Conservation (phyloP, 306 rosid species). For the Canavalia ensiformis region DNA sequence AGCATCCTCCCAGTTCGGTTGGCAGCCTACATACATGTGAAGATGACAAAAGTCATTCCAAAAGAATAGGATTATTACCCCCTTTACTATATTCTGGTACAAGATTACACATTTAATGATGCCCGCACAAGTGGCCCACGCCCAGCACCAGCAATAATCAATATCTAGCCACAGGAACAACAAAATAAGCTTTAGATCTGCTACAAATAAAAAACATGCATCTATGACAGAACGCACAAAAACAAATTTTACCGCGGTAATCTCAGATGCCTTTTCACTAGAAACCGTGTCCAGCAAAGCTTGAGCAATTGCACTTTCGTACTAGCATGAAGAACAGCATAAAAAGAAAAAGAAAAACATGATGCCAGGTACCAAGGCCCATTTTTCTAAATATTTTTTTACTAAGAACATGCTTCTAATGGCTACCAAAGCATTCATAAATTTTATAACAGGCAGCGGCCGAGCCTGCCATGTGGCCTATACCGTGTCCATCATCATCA, state of each 20-base stretch:
- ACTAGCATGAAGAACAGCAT: slow-evolving; percentile 53
- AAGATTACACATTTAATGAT: slow-evolving; percentile 64
- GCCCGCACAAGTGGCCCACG: slow-evolving; percentile 84
- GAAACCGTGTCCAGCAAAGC: slow-evolving; percentile 79
- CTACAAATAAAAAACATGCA: too few species aligned
- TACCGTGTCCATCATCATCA: too few species aligned
- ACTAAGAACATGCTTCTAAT: too few species aligned
- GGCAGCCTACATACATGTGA: slow-evolving; percentile 64
- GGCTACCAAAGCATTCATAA: too few species aligned
- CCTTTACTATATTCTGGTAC: not conserved
- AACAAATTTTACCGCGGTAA: slow-evolving; percentile 58
- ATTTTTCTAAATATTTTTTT: too few species aligned
- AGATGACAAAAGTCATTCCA: slow-evolving; percentile 11
- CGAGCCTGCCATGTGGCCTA: too few species aligned
- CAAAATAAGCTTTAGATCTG: not conserved
- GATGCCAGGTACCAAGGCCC: too few species aligned
- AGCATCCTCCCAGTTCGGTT: slow-evolving; percentile 74
- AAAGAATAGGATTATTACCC: not conserved
- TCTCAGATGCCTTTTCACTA: slow-evolving; percentile 58
- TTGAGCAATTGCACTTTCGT: slow-evolving; percentile 67
- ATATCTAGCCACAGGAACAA: slow-evolving; percentile 59
- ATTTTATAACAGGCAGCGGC: too few species aligned
- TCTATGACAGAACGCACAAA: not conserved
- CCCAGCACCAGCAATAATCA: slow-evolving; percentile 63
- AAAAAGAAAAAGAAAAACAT: not conserved